Base-by-base conservation (phyloP, 306 rosid species). In the Gastrolobium villosum region DNA sequence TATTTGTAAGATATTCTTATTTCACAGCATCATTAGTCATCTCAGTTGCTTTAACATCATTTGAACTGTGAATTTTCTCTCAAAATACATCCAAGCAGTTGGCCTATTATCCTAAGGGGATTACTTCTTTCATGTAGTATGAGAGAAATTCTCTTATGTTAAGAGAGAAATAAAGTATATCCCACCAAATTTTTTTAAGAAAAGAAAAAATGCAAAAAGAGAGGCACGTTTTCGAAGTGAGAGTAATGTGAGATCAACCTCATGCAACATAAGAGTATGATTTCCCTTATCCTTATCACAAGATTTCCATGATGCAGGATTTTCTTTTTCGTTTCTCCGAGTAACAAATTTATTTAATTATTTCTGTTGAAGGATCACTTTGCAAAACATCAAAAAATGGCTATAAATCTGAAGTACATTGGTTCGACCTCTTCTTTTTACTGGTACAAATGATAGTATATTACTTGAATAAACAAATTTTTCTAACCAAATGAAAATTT, bases 331-430 rank as follows among this genome's bases (percentile, higher is more conserved):
- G 5, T 5, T 68, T 46, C 48, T 56, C 36, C 43, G 1, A 20
- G 10, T 68, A n/a, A n/a, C 60, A 48, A n/a, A 32, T 32, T 45
- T 67, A 67, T 45, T 69, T 10, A 6, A 9, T 39, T 39, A 65
- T 56, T 82, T 15, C 46, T 74, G 48, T 45, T 82, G 82, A 45
- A 89, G 97, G 94, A 91, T 36, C 88, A 91, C 83, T 91, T 91
- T 65, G 72, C 77, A 35, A 80, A 70, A 75, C 32, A 2, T 43
- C 36, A 20, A 75, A 91, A 82, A 80, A 85, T 83, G 74, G 1
- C 77, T 43, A 83, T 85, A 83, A 88, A 84, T 75, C 87, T 91
- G 74, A 89, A 91, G 86, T 91, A 89, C 67, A 91, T 91, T 45
- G 97, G 97, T 91, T 30, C 59, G 86, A 32, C 28, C 49, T 50